phyloP scores from a whole-genome alignment of 2,329 filamentous ascomycete genomes.

The Bipolaris oryzae region DNA sequence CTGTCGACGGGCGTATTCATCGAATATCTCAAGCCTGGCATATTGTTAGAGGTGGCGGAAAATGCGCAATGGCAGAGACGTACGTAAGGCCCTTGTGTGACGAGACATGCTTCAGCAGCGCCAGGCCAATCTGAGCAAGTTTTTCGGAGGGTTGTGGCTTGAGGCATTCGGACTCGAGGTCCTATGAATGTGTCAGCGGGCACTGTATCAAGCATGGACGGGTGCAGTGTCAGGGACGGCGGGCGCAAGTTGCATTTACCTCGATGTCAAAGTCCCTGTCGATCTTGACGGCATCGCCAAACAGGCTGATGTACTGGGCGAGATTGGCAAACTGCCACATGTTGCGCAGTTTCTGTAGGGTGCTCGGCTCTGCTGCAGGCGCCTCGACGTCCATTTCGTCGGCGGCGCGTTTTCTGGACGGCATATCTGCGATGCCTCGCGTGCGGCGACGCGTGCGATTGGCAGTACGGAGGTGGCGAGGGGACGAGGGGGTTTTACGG shows the following conservation, averaged over 20 bases:
- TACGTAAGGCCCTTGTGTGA: slow-evolving; percentile 93
- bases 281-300: slow-evolving; percentile 87
- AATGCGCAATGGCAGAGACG: slow-evolving; percentile 46
- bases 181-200: slow-evolving; percentile 60
- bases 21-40: slow-evolving; percentile 79
- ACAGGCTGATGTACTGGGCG: slow-evolving; percentile 91
- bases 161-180: slow-evolving; percentile 86
- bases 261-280: slow-evolving; percentile 88
- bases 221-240: slow-evolving; percentile 21
- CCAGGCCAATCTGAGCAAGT: slow-evolving; percentile 80
- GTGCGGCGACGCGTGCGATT: slow-evolving; percentile 42
- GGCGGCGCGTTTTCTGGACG: slow-evolving; percentile 49
- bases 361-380: slow-evolving; percentile 49
- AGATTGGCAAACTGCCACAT: slow-evolving; percentile 97
- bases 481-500: neutral
- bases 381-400: slow-evolving; percentile 62
- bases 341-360: slow-evolving; percentile 74
- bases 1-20: slow-evolving; percentile 90
- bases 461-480: neutral
- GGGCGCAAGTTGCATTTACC: slow-evolving; percentile 59
- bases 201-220: slow-evolving; percentile 2
- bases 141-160: slow-evolving; percentile 73
- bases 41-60: slow-evolving; percentile 18
- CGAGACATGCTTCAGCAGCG: slow-evolving; percentile 89
- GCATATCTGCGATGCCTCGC: slow-evolving; percentile 42